Conservation (phyloP, 208 protist genomes). For the Leishmania martiniquensis region DNA sequence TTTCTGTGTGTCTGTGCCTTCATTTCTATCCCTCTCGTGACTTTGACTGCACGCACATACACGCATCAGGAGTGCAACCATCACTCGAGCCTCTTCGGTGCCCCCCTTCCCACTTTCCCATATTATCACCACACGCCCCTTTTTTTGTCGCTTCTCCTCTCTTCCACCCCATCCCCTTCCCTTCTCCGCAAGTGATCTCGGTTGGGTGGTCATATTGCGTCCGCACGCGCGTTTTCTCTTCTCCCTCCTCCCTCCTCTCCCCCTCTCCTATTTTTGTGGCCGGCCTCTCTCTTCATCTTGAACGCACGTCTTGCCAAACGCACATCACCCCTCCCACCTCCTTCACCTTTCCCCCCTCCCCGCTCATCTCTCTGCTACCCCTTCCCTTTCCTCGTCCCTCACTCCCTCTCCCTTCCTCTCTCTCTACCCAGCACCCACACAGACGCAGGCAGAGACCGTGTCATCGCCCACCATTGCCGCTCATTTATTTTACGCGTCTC, state of each 20-base stretch:
- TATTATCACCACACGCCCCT: neutral
- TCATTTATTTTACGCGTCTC: too few species aligned
- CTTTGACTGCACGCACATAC: neutral
- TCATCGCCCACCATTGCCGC: too few species aligned
- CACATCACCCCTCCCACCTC: neutral
- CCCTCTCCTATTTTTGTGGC: neutral
- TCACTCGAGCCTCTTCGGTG: neutral
- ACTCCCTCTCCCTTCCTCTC: neutral
- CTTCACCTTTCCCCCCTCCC: neutral
- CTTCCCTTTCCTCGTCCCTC: neutral
- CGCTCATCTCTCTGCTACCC: neutral
- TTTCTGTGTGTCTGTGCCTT: neutral
- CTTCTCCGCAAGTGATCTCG: neutral
- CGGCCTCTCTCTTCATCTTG: neutral
- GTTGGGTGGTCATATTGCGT: neutral
- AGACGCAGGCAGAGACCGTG: slow-evolving; percentile 2
- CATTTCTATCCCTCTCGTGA: neutral
- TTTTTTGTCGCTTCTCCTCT: neutral
- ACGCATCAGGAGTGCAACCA: neutral
- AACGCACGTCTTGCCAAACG: neutral
- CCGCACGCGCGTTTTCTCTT: neutral
- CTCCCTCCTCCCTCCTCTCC: too few species aligned
- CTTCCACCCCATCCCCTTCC: neutral
- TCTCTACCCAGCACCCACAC: neutral
- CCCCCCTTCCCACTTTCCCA: neutral